These are phyloP conservation scores for Calonectria honghensis DNA, from an alignment of 2,329 filamentous ascomycete genomes.

Conservation along the genomic window DNA sequence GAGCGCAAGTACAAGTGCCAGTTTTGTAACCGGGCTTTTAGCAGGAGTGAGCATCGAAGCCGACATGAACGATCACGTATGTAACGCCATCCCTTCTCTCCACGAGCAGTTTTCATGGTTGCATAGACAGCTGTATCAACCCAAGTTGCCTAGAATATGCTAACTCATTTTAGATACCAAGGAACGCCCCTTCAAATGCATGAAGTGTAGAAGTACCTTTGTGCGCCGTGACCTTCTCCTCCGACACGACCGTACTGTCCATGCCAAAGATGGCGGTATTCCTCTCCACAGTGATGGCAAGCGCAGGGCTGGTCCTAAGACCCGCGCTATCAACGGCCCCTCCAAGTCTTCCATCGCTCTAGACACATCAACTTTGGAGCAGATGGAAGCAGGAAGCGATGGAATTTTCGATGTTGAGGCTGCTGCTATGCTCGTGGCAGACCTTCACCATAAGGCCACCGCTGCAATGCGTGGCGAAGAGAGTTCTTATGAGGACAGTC, in stretches of 20 bases:
- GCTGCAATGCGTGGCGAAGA: constrained; percentile 77
- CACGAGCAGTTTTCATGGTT: constrained; percentile 38
- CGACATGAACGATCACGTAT: constrained; percentile 98
- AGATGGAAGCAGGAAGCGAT: constrained; percentile 93
- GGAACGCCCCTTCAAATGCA: constrained; percentile 98
- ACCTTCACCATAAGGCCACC: constrained; percentile 96
- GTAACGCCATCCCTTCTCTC: constrained; percentile 65
- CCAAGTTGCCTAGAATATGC: constrained; percentile 40
- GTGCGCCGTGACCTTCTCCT: constrained; percentile 97
- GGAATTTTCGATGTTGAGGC: constrained; percentile 97
- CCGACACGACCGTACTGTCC: constrained; percentile 97
- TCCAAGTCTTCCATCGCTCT: constrained; percentile 86
- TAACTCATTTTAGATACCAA: constrained; percentile 85
- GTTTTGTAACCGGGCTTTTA: constrained; percentile 98
- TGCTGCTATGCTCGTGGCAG: constrained; percentile 98
- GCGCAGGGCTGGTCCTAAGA: constrained; percentile 84
- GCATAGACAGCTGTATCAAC: constrained; percentile 35
- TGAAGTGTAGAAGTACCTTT: constrained; percentile 98
- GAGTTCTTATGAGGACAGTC: constrained; percentile 73
- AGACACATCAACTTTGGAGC: constrained; percentile 90
- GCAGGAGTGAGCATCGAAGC: constrained; percentile 96
- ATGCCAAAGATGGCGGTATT: constrained; percentile 97
- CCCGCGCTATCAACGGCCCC: constrained; percentile 77
- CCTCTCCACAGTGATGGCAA: constrained; percentile 96
- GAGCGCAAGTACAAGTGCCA: constrained; percentile 99